These are phyloP conservation scores for Chaetomidium leptoderma DNA, from an alignment of 495 filamentous ascomycete genomes.

Conservation along the genomic window DNA sequence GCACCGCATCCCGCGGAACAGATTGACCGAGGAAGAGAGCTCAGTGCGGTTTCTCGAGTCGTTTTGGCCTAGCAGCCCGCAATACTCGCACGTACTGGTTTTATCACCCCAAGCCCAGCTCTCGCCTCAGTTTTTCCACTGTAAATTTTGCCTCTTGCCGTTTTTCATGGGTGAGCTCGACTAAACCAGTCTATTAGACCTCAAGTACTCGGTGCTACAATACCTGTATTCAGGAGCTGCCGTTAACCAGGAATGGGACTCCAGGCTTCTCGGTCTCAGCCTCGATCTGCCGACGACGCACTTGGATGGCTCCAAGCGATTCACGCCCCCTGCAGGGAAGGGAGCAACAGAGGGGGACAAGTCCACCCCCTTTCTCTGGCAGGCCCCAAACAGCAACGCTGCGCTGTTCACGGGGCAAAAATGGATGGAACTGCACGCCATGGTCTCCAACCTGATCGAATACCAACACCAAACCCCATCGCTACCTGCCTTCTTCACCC, in stretches of 20 bases:
- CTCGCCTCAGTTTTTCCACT: conserved; percentile 72
- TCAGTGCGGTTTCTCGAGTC: conserved; percentile 71
- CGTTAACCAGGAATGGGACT: conserved; percentile 39
- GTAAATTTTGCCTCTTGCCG: conserved; percentile 47
- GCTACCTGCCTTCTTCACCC: conserved; percentile 32
- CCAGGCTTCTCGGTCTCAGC: conserved; percentile 65
- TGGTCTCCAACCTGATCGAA: conserved; percentile 57
- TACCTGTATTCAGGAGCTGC: conserved; percentile 63
- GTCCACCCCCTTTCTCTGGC: conserved; percentile 75
- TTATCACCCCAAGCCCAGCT: conserved; percentile 73
- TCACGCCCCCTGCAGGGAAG: conserved; percentile 47
- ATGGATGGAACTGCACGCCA: conserved; percentile 76
- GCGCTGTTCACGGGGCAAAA: conserved; percentile 75
- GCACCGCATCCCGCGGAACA: conserved; percentile 58
- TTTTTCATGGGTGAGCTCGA: no score
- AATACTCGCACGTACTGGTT: conserved; percentile 65
- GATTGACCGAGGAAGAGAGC: conserved; percentile 55
- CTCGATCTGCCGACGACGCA: conserved; percentile 65
- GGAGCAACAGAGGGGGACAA: no score
- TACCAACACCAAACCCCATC: conserved; percentile 30
- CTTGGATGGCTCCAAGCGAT: conserved; percentile 50
- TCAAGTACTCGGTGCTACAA: conserved; percentile 68
- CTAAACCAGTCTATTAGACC: conserved; percentile 37
- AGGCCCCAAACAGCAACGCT: conserved; percentile 75
- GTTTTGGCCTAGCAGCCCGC: conserved; percentile 66